phyloP scores from a whole-genome alignment of 352 stramenopile species.

The Globisporangium emineosum region DNA sequence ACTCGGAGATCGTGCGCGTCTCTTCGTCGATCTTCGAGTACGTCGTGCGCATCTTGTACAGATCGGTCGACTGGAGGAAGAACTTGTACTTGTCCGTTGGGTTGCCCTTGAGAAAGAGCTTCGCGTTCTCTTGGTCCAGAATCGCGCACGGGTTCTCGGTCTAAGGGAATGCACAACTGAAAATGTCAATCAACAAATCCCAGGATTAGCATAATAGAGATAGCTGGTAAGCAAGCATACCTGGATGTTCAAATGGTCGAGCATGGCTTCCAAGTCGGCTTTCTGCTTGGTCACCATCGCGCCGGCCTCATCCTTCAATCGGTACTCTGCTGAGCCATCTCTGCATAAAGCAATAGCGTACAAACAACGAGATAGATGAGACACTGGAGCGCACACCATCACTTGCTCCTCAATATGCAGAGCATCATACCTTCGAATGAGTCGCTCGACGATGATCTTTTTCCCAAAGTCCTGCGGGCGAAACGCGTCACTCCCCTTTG shows the following conservation, averaged over 20 bases:
- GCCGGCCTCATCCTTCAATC: conserved; percentile 59
- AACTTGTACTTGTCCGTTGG: conserved; percentile 96
- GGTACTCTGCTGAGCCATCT: conserved; percentile 74
- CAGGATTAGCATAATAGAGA: neutral
- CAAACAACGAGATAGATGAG: neutral
- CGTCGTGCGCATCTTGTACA: conserved; percentile 88
- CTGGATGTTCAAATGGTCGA: conserved; percentile 93
- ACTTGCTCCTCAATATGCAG: neutral
- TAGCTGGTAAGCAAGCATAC: neutral
- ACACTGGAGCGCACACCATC: neutral
- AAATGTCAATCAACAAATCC: neutral
- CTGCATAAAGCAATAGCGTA: conserved; percentile 4
- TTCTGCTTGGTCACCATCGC: conserved; percentile 83
- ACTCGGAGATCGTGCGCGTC: conserved; percentile 56
- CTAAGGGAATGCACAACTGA: neutral
- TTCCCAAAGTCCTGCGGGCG: conserved; percentile 90
- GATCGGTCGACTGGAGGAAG: conserved; percentile 95
- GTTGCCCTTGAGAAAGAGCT: conserved; percentile 96
- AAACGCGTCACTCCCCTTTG: conserved; percentile 86
- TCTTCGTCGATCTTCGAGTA: conserved; percentile 89
- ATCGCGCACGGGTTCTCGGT: conserved; percentile 97
- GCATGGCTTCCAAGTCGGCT: conserved; percentile 90
- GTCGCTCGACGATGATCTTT: conserved; percentile 91
- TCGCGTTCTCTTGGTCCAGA: conserved; percentile 97
- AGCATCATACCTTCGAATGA: conserved; percentile 79